These are phyloP conservation scores for Lobosporangium transversale DNA, from an alignment of 192 early-diverging fungal genomes.

Conservation along the genomic window DNA sequence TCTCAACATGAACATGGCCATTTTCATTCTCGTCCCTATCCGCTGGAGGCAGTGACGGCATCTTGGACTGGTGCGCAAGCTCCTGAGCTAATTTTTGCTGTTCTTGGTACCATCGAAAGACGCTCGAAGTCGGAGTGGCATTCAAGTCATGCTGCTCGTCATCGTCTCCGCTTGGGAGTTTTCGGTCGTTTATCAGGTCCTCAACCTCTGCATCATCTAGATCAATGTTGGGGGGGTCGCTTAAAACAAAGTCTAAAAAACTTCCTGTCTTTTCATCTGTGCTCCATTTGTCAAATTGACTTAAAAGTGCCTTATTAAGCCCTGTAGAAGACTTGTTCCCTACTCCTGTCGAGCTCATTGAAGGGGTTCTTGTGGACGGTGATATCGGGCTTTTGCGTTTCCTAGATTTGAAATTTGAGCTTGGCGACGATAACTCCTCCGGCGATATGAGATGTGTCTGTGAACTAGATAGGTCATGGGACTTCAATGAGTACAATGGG, in stretches of 20 bases:
- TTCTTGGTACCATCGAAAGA: slow-evolving; percentile 39
- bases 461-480: not conserved
- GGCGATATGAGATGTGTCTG: not conserved
- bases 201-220: slow-evolving; percentile 28
- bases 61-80: slow-evolving; percentile 25
- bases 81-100: slow-evolving; percentile 32
- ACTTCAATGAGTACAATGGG: not conserved
- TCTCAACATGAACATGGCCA: not conserved
- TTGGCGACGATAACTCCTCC: not conserved
- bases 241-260: slow-evolving; percentile 44
- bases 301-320: slow-evolving; percentile 31
- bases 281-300: slow-evolving; percentile 36
- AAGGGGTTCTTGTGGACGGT: not conserved
- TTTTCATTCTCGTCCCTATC: not conserved
- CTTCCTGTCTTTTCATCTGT: slow-evolving; percentile 21
- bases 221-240: slow-evolving; percentile 40
- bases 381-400: slow-evolving; percentile 25
- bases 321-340: not conserved
- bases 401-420: slow-evolving; percentile 5
- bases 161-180: not conserved
- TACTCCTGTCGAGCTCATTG: not conserved
- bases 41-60: slow-evolving; percentile 5
- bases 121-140: slow-evolving; percentile 33
- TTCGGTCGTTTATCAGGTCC: slow-evolving; percentile 4
- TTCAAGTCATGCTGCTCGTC: slow-evolving; percentile 4